Percentiles rank a stretch among this genome's conserved stretches.
Conservation (phyloP, 1,284 basidiomycete species). For the Malassezia sp. region DNA sequence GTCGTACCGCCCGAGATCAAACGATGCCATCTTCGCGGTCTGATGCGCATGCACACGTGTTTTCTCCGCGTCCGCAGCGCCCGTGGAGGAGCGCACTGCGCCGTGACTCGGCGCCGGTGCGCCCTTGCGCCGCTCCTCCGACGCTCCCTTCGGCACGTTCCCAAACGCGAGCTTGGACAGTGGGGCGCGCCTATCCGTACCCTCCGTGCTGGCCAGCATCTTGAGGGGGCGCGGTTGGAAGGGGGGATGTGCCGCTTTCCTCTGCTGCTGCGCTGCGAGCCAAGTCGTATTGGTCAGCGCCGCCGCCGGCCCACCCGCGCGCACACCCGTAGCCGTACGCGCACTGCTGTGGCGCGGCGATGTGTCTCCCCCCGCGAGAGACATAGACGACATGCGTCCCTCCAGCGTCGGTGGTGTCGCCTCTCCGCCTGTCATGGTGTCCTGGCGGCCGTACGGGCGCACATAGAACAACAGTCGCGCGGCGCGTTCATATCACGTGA, state of each 20-base stretch:
- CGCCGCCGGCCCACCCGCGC: background rate
- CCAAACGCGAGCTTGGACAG: slow-evolving; percentile 6
- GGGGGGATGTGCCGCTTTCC: slow-evolving; percentile 12
- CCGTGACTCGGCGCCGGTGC: background rate
- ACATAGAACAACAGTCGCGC: slow-evolving; percentile 10
- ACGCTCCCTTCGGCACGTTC: background rate
- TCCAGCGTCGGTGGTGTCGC: background rate
- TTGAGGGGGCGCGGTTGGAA: slow-evolving; percentile 16
- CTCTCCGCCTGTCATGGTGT: slow-evolving; percentile 8
- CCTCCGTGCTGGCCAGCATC: background rate
- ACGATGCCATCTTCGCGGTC: background rate
- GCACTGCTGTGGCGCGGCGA: background rate
- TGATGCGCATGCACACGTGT: background rate
- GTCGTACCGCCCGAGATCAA: slow-evolving; percentile 46
- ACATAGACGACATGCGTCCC: slow-evolving; percentile 15
- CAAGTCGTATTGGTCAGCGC: slow-evolving; percentile 13
- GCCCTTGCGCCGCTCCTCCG: background rate
- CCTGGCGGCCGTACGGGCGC: background rate
- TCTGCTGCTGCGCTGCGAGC: slow-evolving; percentile 14
- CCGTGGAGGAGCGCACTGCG: background rate
- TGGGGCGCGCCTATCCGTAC: slow-evolving; percentile 1
- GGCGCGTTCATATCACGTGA: slow-evolving; percentile 1
- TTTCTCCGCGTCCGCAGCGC: background rate
- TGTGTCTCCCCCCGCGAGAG: background rate
- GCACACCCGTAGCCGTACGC: background rate